Conservation (phyloP, 148 eudicot species). For the Chenopodium suecicum region DNA sequence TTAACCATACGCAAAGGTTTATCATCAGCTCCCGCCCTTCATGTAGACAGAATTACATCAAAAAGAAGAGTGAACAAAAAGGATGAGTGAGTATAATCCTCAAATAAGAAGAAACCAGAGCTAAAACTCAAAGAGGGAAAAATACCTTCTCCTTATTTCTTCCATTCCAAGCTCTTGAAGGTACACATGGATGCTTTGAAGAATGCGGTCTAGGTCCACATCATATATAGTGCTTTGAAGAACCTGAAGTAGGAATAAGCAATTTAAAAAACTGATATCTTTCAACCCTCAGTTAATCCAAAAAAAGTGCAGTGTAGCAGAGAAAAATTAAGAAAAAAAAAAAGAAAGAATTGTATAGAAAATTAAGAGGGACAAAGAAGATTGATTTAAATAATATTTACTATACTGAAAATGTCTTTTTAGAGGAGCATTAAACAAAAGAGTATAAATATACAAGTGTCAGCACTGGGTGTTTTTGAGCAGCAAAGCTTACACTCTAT, state of each 20-base stretch:
- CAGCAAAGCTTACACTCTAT: too few species aligned
- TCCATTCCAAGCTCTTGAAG: constrained; percentile 98
- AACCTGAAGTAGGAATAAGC: constrained; percentile 52
- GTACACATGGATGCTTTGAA: constrained; percentile 93
- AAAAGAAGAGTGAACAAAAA: background rate
- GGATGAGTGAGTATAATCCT: background rate
- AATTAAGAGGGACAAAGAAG: background rate
- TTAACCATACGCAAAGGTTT: constrained; percentile 98
- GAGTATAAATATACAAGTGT: too few species aligned
- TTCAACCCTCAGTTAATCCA: background rate
- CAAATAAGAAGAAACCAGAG: constrained; percentile 4
- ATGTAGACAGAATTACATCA: background rate
- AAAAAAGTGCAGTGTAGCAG: background rate
- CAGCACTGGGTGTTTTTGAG: too few species aligned
- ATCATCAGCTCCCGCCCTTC: constrained; percentile 98
- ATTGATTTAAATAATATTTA: too few species aligned
- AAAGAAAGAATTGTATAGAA: too few species aligned
- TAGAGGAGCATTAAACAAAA: too few species aligned
- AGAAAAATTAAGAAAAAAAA: too few species aligned
- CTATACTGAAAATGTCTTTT: too few species aligned
- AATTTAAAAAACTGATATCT: constrained; percentile 1
- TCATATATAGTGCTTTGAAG: constrained; percentile 92
- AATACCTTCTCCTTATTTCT: constrained; percentile 93
- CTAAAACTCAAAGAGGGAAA: background rate
- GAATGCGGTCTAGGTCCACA: constrained; percentile 93